phyloP scores from a whole-genome alignment of 2,329 filamentous ascomycete species.

The Pyricularia sp. region DNA sequence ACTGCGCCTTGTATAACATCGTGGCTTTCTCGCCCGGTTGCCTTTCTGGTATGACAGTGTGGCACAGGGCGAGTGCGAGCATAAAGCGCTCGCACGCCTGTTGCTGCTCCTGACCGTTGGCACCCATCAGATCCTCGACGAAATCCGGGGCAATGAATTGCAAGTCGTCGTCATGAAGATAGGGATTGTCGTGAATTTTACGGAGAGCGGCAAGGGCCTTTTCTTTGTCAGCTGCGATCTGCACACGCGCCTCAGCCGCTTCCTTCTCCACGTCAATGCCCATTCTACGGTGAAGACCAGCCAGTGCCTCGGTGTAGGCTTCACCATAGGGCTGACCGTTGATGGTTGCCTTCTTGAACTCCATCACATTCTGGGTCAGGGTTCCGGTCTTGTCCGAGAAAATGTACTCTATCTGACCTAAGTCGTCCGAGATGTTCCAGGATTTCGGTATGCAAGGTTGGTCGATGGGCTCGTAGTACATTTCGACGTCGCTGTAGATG shows the following conservation, averaged over 20 bases:
- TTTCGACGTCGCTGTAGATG: conserved; percentile 89
- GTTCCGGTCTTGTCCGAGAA: conserved; percentile 36
- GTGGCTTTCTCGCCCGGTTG: conserved; percentile 79
- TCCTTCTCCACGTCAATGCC: conserved; percentile 81
- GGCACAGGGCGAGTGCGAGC: conserved; percentile 87
- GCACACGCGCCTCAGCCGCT: conserved; percentile 52
- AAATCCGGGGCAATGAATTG: conserved; percentile 91
- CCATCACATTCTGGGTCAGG: conserved; percentile 38
- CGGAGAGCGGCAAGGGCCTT: conserved; percentile 62
- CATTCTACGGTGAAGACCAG: conserved; percentile 86
- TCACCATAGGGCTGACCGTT: conserved; percentile 96
- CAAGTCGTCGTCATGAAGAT: conserved; percentile 75
- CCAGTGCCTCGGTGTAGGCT: conserved; percentile 92
- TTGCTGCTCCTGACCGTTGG: conserved; percentile 63
- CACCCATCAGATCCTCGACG: conserved; percentile 67
- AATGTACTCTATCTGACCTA: conserved; percentile 97
- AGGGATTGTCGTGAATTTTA: conserved; percentile 75
- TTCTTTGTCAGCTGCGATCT: conserved; percentile 67
- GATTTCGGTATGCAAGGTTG: conserved; percentile 94
- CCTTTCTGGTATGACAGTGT: conserved; percentile 87
- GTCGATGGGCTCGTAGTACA: conserved; percentile 94
- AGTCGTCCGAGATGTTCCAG: conserved; percentile 97
- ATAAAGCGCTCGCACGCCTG: conserved; percentile 79
- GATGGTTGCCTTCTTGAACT: conserved; percentile 97
- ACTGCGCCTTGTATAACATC: conserved; percentile 94